Percentiles rank a stretch among this genome's conserved stretches.
These are phyloP conservation scores for Barnettozyma wickerhamii DNA, from an alignment of 805 yeast genomes.

Conservation along the genomic window DNA sequence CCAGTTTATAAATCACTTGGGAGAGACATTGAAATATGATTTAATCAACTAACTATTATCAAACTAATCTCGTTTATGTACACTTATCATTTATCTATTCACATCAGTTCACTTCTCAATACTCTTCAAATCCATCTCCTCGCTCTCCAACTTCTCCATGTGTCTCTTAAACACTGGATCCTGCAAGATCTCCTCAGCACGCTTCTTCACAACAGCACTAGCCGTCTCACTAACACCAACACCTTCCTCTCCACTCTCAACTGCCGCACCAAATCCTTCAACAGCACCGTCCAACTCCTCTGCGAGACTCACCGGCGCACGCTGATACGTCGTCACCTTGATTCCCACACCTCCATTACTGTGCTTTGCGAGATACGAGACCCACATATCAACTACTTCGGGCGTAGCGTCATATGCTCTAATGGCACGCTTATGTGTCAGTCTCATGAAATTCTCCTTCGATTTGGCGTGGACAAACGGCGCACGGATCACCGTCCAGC, in stretches of 20 bases:
- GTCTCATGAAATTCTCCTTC: conserved; percentile 90
- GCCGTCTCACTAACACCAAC: conserved; percentile 11
- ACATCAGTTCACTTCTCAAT: not conserved
- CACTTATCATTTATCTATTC: too few relatives aligned
- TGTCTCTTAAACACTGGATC: conserved; percentile 68
- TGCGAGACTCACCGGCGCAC: conserved; percentile 44
- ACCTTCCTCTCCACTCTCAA: too few relatives aligned
- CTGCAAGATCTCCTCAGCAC: conserved; percentile 65
- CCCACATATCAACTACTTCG: conserved; percentile 77
- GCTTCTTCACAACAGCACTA: conserved; percentile 28
- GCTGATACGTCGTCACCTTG: conserved; percentile 60
- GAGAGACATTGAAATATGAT: conserved; percentile 11
- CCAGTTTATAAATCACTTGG: conserved; percentile 4
- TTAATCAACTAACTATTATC: too few relatives aligned
- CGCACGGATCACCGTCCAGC: conserved; percentile 90
- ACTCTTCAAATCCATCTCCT: conserved; percentile 12
- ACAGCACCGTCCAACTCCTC: conserved; percentile 35
- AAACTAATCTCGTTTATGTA: too few relatives aligned
- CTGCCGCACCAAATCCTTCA: too few relatives aligned
- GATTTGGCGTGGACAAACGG: conserved; percentile 94
- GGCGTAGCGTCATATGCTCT: conserved; percentile 81
- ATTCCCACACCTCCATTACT: conserved; percentile 80
- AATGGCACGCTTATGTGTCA: conserved; percentile 71
- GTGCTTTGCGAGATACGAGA: conserved; percentile 73
- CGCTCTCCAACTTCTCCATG: too few relatives aligned